Conservation (phyloP, 2,329 filamentous ascomycete genomes). For the Fusarium euwallaceae region DNA sequence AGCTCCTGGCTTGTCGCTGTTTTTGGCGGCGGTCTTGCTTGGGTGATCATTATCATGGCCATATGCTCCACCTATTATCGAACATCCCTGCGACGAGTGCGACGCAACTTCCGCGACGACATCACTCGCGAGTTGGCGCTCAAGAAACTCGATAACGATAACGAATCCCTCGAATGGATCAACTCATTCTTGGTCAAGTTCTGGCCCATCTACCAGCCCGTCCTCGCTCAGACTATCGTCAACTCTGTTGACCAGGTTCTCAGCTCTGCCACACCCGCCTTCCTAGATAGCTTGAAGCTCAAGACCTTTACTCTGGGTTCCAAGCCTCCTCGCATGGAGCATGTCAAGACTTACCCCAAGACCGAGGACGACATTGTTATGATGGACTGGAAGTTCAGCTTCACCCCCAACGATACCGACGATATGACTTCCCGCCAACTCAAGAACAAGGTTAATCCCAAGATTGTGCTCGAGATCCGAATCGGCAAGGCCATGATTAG, state of each 20-base stretch:
- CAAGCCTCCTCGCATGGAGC: slow-evolving; percentile 95
- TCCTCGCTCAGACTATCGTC: slow-evolving; percentile 91
- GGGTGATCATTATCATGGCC: slow-evolving; percentile 95
- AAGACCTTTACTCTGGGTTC: slow-evolving; percentile 94
- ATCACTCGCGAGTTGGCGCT: slow-evolving; percentile 90
- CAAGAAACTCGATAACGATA: slow-evolving; percentile 87
- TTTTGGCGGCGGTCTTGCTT: slow-evolving; percentile 90
- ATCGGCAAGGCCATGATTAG: slow-evolving; percentile 97
- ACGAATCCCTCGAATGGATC: slow-evolving; percentile 97
- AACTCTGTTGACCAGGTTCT: slow-evolving; percentile 96
- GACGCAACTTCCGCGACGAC: slow-evolving; percentile 96
- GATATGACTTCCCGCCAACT: slow-evolving; percentile 92
- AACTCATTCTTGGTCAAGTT: slow-evolving; percentile 99
- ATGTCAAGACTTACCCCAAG: slow-evolving; percentile 98
- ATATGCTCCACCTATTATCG: slow-evolving; percentile 95
- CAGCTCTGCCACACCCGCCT: slow-evolving; percentile 90
- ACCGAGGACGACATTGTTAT: slow-evolving; percentile 94
- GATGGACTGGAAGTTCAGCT: slow-evolving; percentile 99
- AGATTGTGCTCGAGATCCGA: slow-evolving; percentile 93
- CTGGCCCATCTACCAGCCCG: slow-evolving; percentile 98
- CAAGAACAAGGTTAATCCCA: slow-evolving; percentile 97
- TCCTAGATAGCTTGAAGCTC: slow-evolving; percentile 92
- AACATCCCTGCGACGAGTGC: slow-evolving; percentile 91
- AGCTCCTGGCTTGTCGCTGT: slow-evolving; percentile 90
- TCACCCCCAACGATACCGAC: slow-evolving; percentile 92